A percentile compares a stretch with the other conserved stretches of the same genome.
Conservation (phyloP, 2,329 filamentous ascomycete genomes). For the Penicillium sp. region DNA sequence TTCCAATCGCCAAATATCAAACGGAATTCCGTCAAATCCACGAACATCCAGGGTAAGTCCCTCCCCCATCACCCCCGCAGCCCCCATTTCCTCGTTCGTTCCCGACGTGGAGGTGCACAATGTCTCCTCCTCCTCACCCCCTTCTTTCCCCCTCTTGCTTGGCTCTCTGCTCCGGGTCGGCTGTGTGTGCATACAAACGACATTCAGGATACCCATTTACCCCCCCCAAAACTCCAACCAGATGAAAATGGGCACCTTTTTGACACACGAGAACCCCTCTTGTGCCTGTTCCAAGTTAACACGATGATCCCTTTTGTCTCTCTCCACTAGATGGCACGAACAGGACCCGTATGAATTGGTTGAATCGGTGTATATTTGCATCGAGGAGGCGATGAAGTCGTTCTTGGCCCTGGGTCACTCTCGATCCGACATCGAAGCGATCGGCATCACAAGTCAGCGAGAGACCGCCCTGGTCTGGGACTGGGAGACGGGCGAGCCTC, state of each 20-base stretch:
- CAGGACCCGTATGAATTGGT: conserved; percentile 76
- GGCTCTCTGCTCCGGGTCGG: no score
- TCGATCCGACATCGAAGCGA: conserved; percentile 61
- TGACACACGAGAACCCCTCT: no score
- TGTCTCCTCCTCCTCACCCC: no score
- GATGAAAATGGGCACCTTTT: no score
- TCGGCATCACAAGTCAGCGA: conserved; percentile 86
- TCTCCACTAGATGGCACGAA: conserved; percentile 68
- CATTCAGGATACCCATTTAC: no score
- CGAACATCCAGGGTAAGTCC: conserved; percentile 69
- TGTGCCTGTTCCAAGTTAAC: conserved; percentile 3
- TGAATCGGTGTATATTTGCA: conserved; percentile 68
- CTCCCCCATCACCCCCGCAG: not conserved
- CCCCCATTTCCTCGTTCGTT: not conserved
- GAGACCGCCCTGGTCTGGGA: conserved; percentile 88
- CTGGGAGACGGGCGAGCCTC: conserved; percentile 66
- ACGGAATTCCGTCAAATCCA: conserved; percentile 82
- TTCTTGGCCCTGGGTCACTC: conserved; percentile 67
- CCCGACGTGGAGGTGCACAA: no score
- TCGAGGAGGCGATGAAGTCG: conserved; percentile 65
- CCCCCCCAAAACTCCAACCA: no score
- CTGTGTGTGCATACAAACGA: no score
- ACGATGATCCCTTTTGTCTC: not conserved
- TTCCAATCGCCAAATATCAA: conserved; percentile 75
- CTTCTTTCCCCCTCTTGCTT: no score